Percentiles rank a stretch among this genome's conserved stretches.
Evolutionary conservation across 78 protist genomes (phyloP).

Genomic region (Dictyostelium brefeldianum): DNA sequence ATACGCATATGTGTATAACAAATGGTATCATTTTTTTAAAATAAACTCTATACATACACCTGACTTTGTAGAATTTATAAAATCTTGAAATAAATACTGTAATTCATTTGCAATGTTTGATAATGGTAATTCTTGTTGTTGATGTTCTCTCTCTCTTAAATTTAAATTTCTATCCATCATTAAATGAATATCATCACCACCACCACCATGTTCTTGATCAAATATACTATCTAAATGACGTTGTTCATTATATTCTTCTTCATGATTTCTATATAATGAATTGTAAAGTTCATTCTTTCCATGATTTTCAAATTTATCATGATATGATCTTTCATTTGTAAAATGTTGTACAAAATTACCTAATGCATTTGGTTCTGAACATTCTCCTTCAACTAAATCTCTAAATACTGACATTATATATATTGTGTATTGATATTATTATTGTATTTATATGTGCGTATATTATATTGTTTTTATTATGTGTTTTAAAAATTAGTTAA

Average conservation of each 20-base stretch:
- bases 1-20: no score
- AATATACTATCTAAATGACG: slow-evolving; percentile 50
- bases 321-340: slow-evolving; percentile 41
- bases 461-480: no score
- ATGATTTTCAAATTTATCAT: slow-evolving; percentile 52
- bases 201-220: slow-evolving; percentile 4
- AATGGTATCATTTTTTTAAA: no score
- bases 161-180: slow-evolving; percentile 55
- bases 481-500: no score
- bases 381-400: slow-evolving; percentile 69
- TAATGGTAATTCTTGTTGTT: slow-evolving; percentile 18
- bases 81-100: slow-evolving; percentile 60
- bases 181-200: slow-evolving; percentile 17
- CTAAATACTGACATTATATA: slow-evolving; percentile 41
- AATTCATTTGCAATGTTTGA: slow-evolving; percentile 22
- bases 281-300: slow-evolving; percentile 4
- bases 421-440: not conserved
- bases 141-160: slow-evolving; percentile 26
- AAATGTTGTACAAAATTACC: slow-evolving; percentile 68
- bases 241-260: slow-evolving; percentile 16
- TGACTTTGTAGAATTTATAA: slow-evolving; percentile 32
- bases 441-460: no score
- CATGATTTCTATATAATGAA: not conserved
- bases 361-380: slow-evolving; percentile 66
- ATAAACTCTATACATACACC: slow-evolving; percentile 10